phyloP scores from a whole-genome alignment of 2,329 filamentous ascomycete species.

The Westerdykella aurantiaca region DNA sequence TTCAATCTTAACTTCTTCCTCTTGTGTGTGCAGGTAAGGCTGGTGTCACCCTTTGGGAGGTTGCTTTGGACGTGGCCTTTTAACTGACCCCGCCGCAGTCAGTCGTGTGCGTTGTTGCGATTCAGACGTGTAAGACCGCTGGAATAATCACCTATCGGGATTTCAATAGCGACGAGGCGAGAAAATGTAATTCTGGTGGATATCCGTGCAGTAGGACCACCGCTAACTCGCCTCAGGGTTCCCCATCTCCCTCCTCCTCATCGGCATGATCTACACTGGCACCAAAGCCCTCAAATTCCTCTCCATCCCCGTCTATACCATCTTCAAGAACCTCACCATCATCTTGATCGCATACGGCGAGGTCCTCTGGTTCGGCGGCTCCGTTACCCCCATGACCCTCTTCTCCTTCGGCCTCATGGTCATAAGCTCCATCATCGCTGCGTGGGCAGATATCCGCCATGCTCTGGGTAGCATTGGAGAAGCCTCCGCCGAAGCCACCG shows the following conservation, averaged over 20 bases:
- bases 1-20: constrained; percentile 96
- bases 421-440: constrained; percentile 79
- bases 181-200: constrained; percentile 61
- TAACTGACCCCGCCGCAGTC: constrained; percentile 52
- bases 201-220: neutral
- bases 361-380: constrained; percentile 91
- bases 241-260: constrained; percentile 82
- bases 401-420: constrained; percentile 94
- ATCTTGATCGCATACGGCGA: constrained; percentile 95
- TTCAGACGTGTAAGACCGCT: constrained; percentile 68
- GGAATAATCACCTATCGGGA: constrained; percentile 70
- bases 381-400: constrained; percentile 73
- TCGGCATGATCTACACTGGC: constrained; percentile 95
- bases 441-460: constrained; percentile 88
- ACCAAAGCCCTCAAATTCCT: constrained; percentile 90
- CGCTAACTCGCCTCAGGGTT: constrained; percentile 60
- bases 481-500: constrained; percentile 54
- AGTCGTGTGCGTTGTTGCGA: constrained; percentile 75
- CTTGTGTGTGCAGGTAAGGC: constrained; percentile 72
- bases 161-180: constrained; percentile 80
- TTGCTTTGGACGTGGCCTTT: too few relatives aligned
- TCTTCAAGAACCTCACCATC: constrained; percentile 97
- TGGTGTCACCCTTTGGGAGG: constrained; percentile 1
- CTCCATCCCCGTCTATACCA: constrained; percentile 95
- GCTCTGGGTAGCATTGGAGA: constrained; percentile 56